These are phyloP conservation scores for Pistacia integerrima DNA, from an alignment of 345 rosid genomes.

Conservation along the genomic window DNA sequence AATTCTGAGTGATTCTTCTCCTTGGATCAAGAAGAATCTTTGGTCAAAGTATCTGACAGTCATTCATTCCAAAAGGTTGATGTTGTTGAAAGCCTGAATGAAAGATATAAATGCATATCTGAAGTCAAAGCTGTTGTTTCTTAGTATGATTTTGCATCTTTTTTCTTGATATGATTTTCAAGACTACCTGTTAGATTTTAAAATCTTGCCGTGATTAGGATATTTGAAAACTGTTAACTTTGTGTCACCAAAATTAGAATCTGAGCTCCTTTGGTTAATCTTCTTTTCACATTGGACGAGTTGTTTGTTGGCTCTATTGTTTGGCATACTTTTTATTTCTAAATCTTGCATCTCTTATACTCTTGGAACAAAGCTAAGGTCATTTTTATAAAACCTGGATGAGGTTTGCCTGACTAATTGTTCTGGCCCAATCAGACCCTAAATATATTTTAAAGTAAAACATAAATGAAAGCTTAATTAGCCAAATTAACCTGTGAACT, in stretches of 20 bases:
- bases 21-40: not conserved
- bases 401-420: too few relatives aligned
- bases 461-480: too few relatives aligned
- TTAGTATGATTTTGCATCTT: not conserved
- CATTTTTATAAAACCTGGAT: too few relatives aligned
- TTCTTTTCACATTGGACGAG: too few relatives aligned
- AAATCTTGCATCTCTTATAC: too few relatives aligned
- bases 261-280: too few relatives aligned
- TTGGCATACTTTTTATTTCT: too few relatives aligned
- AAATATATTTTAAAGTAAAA: too few relatives aligned
- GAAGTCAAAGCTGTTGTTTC: not conserved
- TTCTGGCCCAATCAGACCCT: too few relatives aligned
- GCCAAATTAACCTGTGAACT: too few relatives aligned
- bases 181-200: not conserved
- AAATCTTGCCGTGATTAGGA: not conserved
- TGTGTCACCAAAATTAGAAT: not conserved
- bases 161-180: not conserved
- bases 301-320: too few relatives aligned
- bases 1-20: not conserved
- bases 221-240: not conserved
- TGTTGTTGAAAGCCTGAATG: not conserved
- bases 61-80: not conserved
- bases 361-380: too few relatives aligned
- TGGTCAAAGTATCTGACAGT: not conserved
- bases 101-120: not conserved